Conservation (phyloP, 2,329 filamentous ascomycete genomes). For the Colletotrichum trifolii region DNA sequence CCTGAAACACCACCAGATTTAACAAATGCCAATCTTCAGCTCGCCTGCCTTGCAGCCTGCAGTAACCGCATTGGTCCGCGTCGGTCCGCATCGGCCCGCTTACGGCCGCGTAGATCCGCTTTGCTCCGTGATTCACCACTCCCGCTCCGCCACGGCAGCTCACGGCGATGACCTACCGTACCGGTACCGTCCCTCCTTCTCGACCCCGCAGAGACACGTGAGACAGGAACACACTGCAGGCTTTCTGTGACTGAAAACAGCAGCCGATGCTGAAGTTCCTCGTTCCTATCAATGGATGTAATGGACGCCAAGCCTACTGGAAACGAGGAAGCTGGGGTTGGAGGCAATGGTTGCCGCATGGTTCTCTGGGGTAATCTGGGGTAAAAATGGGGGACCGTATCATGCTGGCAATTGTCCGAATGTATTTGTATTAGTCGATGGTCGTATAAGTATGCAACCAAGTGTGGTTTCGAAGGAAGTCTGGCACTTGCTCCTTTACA, state of each 20-base stretch:
- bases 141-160: neutral
- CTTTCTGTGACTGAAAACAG: no score
- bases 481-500: no score
- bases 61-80: neutral
- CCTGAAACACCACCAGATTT: no score
- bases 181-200: no score
- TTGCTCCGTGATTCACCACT: neutral
- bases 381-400: neutral
- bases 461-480: no score
- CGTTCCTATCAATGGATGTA: no score
- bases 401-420: neutral
- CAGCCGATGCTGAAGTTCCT: no score
- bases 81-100: constrained; percentile 1
- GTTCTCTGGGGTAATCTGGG: constrained; percentile 9
- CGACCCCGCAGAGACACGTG: no score
- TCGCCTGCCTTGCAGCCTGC: neutral
- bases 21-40: no score
- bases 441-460: neutral
- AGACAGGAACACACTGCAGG: no score
- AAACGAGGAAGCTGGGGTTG: neutral
- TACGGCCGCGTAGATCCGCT: neutral
- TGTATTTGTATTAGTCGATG: neutral
- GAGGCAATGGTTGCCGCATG: neutral
- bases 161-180: no score
- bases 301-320: neutral